Conservation (phyloP, 2,329 filamentous ascomycete species). For the Neonectria hederae region DNA sequence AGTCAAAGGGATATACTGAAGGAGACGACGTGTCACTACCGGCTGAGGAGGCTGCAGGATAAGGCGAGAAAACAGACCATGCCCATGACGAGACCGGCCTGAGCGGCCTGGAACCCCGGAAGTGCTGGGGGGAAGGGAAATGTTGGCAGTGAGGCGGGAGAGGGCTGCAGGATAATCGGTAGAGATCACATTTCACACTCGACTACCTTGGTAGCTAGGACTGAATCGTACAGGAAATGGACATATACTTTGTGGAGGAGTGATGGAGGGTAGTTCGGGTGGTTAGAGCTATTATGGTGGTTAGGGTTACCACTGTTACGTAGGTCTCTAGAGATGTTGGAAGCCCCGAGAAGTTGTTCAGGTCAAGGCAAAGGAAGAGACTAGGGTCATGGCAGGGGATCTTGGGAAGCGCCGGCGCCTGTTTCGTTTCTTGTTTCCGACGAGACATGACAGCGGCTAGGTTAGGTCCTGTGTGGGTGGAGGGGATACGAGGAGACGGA, state of each 20-base stretch:
- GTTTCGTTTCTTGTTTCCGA: slow-evolving; percentile 43
- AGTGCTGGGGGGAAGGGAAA: slow-evolving; percentile 22
- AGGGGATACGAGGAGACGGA: slow-evolving; percentile 5
- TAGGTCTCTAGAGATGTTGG: not conserved
- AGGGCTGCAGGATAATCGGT: slow-evolving; percentile 30
- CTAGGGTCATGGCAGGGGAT: slow-evolving; percentile 31
- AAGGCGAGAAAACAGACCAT: slow-evolving; percentile 26
- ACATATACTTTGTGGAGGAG: slow-evolving; percentile 12
- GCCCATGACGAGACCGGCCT: slow-evolving; percentile 16
- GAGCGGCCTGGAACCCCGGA: slow-evolving; percentile 21
- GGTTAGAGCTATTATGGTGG: not conserved
- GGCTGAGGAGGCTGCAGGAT: slow-evolving; percentile 30
- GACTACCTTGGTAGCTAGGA: slow-evolving; percentile 5
- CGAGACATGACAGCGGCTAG: slow-evolving; percentile 38
- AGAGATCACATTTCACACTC: slow-evolving; percentile 37
- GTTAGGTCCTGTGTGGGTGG: slow-evolving; percentile 19
- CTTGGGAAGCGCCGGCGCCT: slow-evolving; percentile 40
- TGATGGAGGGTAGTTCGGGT: not conserved
- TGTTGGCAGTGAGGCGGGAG: not conserved
- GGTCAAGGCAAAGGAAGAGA: slow-evolving; percentile 7
- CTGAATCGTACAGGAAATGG: slow-evolving; percentile 8
- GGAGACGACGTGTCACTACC: slow-evolving; percentile 31
- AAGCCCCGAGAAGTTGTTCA: not conserved
- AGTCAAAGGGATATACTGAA: too few species aligned
- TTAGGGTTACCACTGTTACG: not conserved